phyloP scores from a whole-genome alignment of 2,329 filamentous ascomycete species.

The Mollisiaceae sp. region DNA sequence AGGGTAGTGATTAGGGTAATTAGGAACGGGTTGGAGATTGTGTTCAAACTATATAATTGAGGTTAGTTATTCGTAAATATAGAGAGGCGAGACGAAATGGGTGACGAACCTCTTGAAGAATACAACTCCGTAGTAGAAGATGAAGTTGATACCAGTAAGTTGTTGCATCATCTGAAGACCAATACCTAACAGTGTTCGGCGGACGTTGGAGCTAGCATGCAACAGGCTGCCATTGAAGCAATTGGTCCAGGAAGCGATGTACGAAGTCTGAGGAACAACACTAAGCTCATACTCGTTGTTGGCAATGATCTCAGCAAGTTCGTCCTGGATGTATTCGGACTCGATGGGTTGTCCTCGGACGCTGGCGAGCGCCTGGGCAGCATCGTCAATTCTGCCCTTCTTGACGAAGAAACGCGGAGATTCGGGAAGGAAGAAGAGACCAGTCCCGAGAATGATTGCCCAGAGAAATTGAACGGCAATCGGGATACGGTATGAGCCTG shows the following conservation, averaged over 20 bases:
- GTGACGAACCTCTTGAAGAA: constrained; percentile 70
- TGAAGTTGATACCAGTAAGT: constrained; percentile 82
- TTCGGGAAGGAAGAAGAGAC: constrained; percentile 80
- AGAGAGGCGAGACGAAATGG: neutral
- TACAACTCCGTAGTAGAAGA: constrained; percentile 85
- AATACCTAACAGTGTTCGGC: constrained; percentile 72
- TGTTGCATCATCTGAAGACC: constrained; percentile 84
- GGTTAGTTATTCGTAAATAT: neutral
- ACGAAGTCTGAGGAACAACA: constrained; percentile 67
- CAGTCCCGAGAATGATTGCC: constrained; percentile 74
- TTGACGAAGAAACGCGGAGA: constrained; percentile 87
- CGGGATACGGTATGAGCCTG: constrained; percentile 77
- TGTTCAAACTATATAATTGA: constrained; percentile 58
- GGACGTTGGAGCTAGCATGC: constrained; percentile 68
- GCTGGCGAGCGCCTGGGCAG: constrained; percentile 64
- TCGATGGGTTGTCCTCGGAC: constrained; percentile 76
- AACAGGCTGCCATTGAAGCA: constrained; percentile 69
- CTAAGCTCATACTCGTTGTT: constrained; percentile 85
- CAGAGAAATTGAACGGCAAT: constrained; percentile 81
- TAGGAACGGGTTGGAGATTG: constrained; percentile 78
- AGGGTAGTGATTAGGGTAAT: constrained; percentile 85
- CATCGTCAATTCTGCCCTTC: constrained; percentile 70
- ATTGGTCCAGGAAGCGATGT: constrained; percentile 71
- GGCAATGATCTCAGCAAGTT: constrained; percentile 84
- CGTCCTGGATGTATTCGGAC: constrained; percentile 76